Evolutionary conservation across 2,329 filamentous ascomycete species (phyloP).

Genomic region (Plectosphaerella cucumerina): DNA sequence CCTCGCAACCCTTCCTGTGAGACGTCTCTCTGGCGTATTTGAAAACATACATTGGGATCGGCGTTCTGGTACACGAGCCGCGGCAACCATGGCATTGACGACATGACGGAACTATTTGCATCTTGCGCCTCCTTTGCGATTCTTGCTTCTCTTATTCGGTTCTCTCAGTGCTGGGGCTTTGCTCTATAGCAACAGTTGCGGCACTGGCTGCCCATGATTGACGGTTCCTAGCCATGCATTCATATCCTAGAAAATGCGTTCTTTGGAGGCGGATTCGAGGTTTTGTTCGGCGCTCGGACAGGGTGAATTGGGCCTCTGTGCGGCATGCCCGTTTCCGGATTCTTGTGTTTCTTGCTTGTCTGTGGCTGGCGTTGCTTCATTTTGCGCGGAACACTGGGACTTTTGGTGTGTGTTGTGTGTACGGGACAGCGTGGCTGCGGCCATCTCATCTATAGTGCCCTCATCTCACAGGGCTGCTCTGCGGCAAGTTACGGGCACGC

Average conservation of each 20-base stretch:
- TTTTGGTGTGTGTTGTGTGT: constrained; percentile 6
- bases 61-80: neutral
- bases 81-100: neutral
- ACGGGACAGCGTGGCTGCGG: too few species aligned
- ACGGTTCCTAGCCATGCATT: neutral
- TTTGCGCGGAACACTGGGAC: constrained; percentile 17
- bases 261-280: neutral
- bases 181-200: neutral
- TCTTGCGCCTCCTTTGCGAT: neutral
- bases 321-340: too few species aligned
- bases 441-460: too few species aligned
- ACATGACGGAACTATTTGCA: neutral
- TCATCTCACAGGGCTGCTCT: constrained; percentile 3
- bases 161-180: neutral
- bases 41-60: neutral
- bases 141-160: neutral
- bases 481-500: too few species aligned
- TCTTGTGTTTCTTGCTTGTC: neutral
- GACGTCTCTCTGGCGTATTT: neutral
- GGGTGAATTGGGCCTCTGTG: too few species aligned
- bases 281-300: neutral
- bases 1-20: constrained; percentile 9
- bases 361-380: constrained; percentile 3
- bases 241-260: neutral
- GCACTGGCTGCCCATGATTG: neutral